A percentile compares a stretch with the other conserved stretches of the same genome.
phyloP scores from a whole-genome alignment of 2,329 filamentous ascomycete genomes.

The Paracamarosporium sp. region DNA sequence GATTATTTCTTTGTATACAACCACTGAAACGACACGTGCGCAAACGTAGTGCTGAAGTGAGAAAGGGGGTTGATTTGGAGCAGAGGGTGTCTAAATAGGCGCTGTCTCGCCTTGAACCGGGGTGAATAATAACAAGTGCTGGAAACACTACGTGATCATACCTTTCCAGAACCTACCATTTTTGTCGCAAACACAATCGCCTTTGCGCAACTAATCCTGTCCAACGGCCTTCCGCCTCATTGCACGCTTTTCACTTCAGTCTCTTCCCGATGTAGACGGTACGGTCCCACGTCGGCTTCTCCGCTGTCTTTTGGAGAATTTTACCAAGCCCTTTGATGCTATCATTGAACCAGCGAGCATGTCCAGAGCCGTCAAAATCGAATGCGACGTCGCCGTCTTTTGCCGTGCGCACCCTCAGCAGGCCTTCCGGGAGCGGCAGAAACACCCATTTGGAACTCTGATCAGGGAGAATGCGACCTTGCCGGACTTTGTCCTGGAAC shows the following conservation, averaged over 20 bases:
- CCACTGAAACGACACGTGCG: background rate
- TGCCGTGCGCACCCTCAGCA: constrained; percentile 25
- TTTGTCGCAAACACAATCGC: background rate
- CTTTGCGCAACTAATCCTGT: background rate
- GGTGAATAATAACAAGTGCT: background rate
- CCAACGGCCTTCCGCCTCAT: background rate
- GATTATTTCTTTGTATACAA: background rate
- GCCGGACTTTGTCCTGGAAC: constrained; percentile 26
- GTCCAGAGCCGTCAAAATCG: constrained; percentile 24
- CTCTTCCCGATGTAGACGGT: constrained; percentile 26
- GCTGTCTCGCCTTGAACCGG: background rate
- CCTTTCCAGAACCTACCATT: background rate
- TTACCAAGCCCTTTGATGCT: constrained; percentile 21
- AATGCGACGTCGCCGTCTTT: constrained; percentile 22
- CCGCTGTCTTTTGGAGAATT: constrained; percentile 17
- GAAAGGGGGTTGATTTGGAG: background rate
- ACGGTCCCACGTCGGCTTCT: constrained; percentile 17
- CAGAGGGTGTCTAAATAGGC: background rate
- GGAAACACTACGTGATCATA: background rate
- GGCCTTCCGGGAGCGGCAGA: constrained; percentile 26
- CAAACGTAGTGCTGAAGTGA: background rate
- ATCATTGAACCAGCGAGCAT: constrained; percentile 21
- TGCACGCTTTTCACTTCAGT: background rate
- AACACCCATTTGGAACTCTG: constrained; percentile 25
- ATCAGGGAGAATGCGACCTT: constrained; percentile 24